A percentile compares a stretch with the other conserved stretches of the same genome.
Evolutionary conservation across 805 yeast species (phyloP).

Genomic region (Kodamaea kaohsiungensis): DNA sequence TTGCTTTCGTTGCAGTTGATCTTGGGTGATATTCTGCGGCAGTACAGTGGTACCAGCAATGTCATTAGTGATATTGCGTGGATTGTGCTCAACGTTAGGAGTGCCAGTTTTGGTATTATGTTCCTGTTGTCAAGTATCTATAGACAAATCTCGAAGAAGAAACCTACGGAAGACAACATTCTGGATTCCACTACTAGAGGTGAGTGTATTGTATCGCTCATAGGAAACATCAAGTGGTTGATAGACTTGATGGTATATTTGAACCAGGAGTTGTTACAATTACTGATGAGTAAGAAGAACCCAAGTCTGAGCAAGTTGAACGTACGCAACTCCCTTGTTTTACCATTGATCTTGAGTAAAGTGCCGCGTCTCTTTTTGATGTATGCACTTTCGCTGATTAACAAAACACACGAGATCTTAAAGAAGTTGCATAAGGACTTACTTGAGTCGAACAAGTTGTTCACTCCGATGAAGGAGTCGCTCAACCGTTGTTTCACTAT

Average conservation of each 20-base stretch:
- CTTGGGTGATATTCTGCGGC: slow-evolving; percentile 47
- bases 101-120: slow-evolving; percentile 71
- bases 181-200: slow-evolving; percentile 59
- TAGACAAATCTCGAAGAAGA: slow-evolving; percentile 65
- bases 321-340: slow-evolving; percentile 43
- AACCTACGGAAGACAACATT: slow-evolving; percentile 50
- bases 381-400: slow-evolving; percentile 67
- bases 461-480: slow-evolving; percentile 54
- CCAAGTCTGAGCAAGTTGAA: slow-evolving; percentile 21
- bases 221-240: slow-evolving; percentile 88
- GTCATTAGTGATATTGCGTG: slow-evolving; percentile 54
- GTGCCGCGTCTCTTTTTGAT: slow-evolving; percentile 68
- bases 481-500: slow-evolving; percentile 50
- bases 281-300: slow-evolving; percentile 29
- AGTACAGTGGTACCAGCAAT: slow-evolving; percentile 23
- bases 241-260: slow-evolving; percentile 72
- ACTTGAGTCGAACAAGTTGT: slow-evolving; percentile 39
- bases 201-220: slow-evolving; percentile 56
- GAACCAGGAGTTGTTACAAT: slow-evolving; percentile 68
- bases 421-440: slow-evolving; percentile 57
- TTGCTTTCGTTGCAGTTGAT: slow-evolving; percentile 68
- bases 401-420: slow-evolving; percentile 57
- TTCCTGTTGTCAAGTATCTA: slow-evolving; percentile 58
- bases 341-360: slow-evolving; percentile 64
- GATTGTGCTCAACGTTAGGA: slow-evolving; percentile 65